phyloP scores from a whole-genome alignment of 768 basidiomycete genomes.

The Epithele typhae region DNA sequence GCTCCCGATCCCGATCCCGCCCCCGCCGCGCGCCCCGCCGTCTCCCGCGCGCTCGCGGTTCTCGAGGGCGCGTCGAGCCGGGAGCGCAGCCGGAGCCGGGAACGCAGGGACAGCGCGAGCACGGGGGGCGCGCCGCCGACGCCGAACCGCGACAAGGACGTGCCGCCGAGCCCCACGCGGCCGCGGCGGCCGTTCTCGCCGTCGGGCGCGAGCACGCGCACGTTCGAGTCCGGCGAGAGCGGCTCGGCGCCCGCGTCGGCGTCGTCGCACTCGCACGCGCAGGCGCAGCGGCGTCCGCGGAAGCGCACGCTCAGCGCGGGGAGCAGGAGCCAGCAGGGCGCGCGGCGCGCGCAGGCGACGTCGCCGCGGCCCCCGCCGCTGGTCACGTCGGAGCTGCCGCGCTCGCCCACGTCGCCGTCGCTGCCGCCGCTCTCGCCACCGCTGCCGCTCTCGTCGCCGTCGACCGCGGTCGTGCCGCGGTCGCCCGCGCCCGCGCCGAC shows the following conservation, averaged over 20 bases:
- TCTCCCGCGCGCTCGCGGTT: neutral
- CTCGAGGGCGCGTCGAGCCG: too few species aligned
- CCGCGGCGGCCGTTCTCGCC: too few species aligned
- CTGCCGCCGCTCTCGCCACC: neutral
- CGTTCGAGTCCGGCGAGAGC: neutral
- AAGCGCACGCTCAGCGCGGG: conserved; percentile 7
- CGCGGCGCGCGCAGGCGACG: conserved; percentile 5
- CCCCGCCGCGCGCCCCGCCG: neutral
- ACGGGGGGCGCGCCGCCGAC: too few species aligned
- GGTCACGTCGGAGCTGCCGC: neutral
- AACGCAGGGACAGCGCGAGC: too few species aligned
- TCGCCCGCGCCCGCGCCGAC: neutral
- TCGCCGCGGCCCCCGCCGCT: neutral
- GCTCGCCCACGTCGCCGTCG: neutral
- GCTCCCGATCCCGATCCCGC: neutral
- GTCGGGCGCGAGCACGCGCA: neutral
- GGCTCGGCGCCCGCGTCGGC: neutral
- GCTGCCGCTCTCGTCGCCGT: too few species aligned
- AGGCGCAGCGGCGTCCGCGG: neutral
- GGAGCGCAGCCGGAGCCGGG: too few species aligned
- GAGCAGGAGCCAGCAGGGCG: neutral
- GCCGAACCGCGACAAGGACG: too few species aligned
- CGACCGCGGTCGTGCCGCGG: too few species aligned
- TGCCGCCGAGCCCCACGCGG: too few species aligned
- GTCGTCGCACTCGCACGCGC: neutral